Conservation (phyloP, 305 asterid genomes). For the Solanum hybrid region DNA sequence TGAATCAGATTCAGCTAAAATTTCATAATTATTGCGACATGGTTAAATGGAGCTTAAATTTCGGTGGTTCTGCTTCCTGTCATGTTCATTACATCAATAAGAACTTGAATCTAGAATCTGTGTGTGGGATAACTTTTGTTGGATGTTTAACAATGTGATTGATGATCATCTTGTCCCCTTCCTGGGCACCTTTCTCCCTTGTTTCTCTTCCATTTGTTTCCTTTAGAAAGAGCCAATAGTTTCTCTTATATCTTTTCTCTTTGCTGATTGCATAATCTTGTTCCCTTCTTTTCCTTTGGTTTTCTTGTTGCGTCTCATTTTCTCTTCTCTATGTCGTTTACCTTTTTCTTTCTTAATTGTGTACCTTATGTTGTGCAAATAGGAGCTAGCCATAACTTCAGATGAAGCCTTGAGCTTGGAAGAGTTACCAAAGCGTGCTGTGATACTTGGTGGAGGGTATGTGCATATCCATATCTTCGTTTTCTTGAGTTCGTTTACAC, state of each 20-base stretch:
- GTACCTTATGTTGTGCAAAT: conserved; percentile 2
- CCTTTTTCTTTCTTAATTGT: not conserved
- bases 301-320: not conserved
- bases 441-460: conserved; percentile 92
- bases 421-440: conserved; percentile 81
- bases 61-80: not conserved
- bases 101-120: not conserved
- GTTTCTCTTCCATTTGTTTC: not conserved
- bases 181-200: not conserved
- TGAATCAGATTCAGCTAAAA: not conserved
- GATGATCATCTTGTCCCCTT: not conserved
- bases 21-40: not conserved
- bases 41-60: not conserved
- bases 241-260: not conserved
- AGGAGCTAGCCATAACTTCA: conserved; percentile 94
- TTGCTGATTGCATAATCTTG: not conserved
- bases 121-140: not conserved
- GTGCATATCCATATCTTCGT: conserved; percentile 7
- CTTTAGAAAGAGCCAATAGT: not conserved
- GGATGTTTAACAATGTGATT: not conserved
- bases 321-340: not conserved
- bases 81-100: not conserved
- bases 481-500: not conserved
- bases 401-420: conserved; percentile 99
- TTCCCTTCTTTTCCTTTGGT: not conserved